These are phyloP conservation scores for Alopecurus myosuroides DNA, from an alignment of 176 grass and related monocot genomes.

Conservation along the genomic window DNA sequence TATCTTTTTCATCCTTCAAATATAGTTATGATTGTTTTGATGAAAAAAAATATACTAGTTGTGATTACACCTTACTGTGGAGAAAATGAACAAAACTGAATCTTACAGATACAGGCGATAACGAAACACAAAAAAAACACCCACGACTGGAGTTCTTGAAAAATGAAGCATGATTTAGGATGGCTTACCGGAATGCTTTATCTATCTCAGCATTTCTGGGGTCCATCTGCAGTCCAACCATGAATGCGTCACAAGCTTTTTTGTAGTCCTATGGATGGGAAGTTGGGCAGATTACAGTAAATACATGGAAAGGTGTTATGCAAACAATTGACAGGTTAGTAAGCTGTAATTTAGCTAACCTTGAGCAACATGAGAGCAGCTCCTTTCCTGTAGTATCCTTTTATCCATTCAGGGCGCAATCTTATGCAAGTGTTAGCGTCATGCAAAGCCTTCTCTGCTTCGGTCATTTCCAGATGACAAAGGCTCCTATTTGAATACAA, in stretches of 20 bases:
- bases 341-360: neutral
- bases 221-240: constrained; percentile 7
- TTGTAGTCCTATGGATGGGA: neutral
- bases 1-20: neutral
- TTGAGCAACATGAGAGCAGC: constrained; percentile 5
- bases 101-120: neutral
- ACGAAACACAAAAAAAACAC: neutral
- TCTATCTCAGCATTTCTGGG: neutral
- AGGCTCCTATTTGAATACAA: neutral
- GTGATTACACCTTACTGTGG: neutral
- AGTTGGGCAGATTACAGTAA: neutral
- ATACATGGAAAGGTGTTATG: neutral
- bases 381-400: constrained; percentile 12
- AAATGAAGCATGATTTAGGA: neutral
- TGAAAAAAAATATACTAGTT: too few species aligned
- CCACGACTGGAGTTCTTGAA: neutral
- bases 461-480: neutral
- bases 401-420: neutral
- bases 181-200: neutral
- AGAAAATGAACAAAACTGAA: neutral
- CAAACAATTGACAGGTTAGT: neutral
- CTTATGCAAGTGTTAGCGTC: constrained; percentile 2
- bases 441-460: neutral
- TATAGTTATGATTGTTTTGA: neutral
- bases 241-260: neutral